These are phyloP conservation scores for Aspergillus carlsbadensis DNA, from an alignment of 495 filamentous ascomycete species.

Conservation along the genomic window DNA sequence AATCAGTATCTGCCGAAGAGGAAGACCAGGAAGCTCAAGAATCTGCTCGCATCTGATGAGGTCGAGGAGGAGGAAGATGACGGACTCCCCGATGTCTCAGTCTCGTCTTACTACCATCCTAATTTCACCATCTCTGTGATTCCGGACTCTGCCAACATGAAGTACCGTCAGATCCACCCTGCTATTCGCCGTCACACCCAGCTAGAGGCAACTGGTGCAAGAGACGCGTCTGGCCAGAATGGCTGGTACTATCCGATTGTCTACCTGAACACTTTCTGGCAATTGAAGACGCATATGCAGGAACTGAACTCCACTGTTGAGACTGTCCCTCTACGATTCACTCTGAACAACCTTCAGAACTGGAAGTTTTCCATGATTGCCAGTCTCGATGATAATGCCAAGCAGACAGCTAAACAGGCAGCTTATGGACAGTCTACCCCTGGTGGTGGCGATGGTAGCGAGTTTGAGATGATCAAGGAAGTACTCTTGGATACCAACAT, in stretches of 20 bases:
- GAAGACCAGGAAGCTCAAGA: constrained; percentile 88
- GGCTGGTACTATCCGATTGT: constrained; percentile 96
- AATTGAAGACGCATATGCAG: constrained; percentile 86
- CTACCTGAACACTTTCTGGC: constrained; percentile 96
- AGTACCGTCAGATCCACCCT: constrained; percentile 66
- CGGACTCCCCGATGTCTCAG: constrained; percentile 56
- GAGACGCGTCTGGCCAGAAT: constrained; percentile 81
- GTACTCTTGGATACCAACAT: constrained; percentile 93
- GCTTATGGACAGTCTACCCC: constrained; percentile 62
- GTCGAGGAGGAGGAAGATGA: constrained; percentile 49
- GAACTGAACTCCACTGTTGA: constrained; percentile 90
- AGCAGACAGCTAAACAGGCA: constrained; percentile 72
- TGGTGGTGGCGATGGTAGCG: constrained; percentile 69
- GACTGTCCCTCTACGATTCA: constrained; percentile 78
- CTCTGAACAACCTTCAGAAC: constrained; percentile 74
- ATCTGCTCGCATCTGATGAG: constrained; percentile 66
- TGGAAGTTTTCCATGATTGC: constrained; percentile 91
- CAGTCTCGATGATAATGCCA: constrained; percentile 81
- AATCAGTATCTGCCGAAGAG: constrained; percentile 91
- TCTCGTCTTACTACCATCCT: constrained; percentile 89
- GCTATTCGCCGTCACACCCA: constrained; percentile 73
- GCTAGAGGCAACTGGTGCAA: constrained; percentile 68
- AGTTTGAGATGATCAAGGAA: constrained; percentile 95
- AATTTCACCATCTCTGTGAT: constrained; percentile 90
- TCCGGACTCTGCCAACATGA: constrained; percentile 70